These are phyloP conservation scores for Naematelia aurantialba DNA, from an alignment of 768 basidiomycete species.

Conservation along the genomic window DNA sequence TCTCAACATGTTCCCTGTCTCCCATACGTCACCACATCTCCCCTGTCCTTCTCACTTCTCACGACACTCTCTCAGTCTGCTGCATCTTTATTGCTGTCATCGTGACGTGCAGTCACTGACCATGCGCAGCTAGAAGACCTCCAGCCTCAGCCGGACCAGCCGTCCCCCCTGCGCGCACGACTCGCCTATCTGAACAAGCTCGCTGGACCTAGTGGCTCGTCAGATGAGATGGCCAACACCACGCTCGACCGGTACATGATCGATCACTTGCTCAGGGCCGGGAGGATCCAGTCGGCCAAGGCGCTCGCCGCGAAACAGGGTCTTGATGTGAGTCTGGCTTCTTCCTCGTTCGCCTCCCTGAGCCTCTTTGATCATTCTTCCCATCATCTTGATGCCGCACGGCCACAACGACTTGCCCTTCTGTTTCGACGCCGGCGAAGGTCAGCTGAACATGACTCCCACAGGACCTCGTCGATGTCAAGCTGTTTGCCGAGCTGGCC, in stretches of 20 bases:
- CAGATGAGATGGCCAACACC: constrained; percentile 9
- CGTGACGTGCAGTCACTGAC: too few species aligned
- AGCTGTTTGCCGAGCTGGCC: constrained; percentile 81
- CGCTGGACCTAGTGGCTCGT: not conserved
- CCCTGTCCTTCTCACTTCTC: constrained; percentile 12
- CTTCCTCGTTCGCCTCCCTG: constrained; percentile 17
- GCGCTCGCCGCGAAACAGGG: constrained; percentile 69
- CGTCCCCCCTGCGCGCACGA: constrained; percentile 25
- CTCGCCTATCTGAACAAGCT: constrained; percentile 25
- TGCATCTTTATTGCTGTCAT: too few species aligned
- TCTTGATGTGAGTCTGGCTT: constrained; percentile 63
- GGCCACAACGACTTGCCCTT: not conserved
- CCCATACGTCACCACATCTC: not conserved
- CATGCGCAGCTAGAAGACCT: constrained; percentile 37
- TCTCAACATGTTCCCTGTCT: constrained; percentile 3
- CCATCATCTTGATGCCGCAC: not conserved
- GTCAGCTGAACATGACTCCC: not conserved
- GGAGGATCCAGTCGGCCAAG: constrained; percentile 71
- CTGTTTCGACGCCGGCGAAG: too few species aligned
- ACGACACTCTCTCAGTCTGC: constrained; percentile 1
- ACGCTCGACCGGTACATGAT: constrained; percentile 80
- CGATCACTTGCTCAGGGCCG: constrained; percentile 82
- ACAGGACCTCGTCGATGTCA: constrained; percentile 68
- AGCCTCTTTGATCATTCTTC: not conserved
- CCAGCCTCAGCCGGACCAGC: constrained; percentile 22